Percentiles rank a stretch among this genome's conserved stretches.
These are phyloP conservation scores for Ustulina deusta DNA, from an alignment of 2,329 filamentous ascomycete species.

Conservation along the genomic window DNA sequence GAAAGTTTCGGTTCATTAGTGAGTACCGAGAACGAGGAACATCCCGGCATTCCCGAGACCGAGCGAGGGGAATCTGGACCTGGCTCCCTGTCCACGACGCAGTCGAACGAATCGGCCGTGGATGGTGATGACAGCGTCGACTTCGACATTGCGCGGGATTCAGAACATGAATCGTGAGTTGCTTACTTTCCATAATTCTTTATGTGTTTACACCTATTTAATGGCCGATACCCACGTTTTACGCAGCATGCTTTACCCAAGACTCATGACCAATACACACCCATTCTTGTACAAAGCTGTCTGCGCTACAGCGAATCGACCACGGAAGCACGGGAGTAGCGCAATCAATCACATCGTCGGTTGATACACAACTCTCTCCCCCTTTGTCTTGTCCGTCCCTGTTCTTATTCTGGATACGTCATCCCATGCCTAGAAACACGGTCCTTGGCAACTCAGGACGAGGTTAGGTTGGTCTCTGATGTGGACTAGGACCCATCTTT, in stretches of 20 bases:
- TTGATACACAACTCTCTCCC: not conserved
- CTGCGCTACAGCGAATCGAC: not conserved
- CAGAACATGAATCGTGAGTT: conserved; percentile 52
- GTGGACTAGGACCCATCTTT: conserved; percentile 38
- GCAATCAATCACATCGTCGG: conserved; percentile 4
- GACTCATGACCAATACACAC: conserved; percentile 4
- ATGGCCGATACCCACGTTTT: not conserved
- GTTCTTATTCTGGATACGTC: conserved; percentile 25
- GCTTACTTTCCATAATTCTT: conserved; percentile 15
- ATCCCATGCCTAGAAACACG: not conserved
- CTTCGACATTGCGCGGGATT: conserved; percentile 53
- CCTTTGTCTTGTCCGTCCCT: not conserved
- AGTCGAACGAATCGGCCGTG: conserved; percentile 40
- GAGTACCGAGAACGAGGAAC: conserved; percentile 51
- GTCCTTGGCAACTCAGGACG: conserved; percentile 17
- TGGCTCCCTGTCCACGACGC: conserved; percentile 42
- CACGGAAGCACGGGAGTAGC: not conserved
- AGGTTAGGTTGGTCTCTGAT: conserved; percentile 14
- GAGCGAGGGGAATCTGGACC: conserved; percentile 28
- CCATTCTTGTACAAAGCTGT: not conserved
- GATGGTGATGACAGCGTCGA: conserved; percentile 48
- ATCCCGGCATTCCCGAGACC: conserved; percentile 42
- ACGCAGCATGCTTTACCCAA: conserved; percentile 9
- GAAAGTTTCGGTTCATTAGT: conserved; percentile 51
- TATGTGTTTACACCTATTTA: not conserved